Evolutionary conservation across 2,329 filamentous ascomycete genomes (phyloP).

Genomic region (Fusarium sarcochroum): DNA sequence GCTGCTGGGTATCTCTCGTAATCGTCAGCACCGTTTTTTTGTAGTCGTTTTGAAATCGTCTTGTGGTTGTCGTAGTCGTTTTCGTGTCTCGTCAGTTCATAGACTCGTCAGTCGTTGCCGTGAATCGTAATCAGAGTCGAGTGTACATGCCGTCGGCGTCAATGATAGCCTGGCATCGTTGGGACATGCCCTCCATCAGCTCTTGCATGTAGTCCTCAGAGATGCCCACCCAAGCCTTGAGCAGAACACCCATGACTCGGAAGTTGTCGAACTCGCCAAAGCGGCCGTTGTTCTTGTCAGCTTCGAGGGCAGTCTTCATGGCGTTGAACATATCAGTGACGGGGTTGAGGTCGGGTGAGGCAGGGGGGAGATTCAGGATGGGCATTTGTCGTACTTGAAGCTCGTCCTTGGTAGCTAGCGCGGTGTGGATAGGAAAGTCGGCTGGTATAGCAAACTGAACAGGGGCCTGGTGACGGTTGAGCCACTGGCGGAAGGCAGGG

Average conservation of each 20-base stretch:
- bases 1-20: not conserved
- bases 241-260: not conserved
- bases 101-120: not conserved
- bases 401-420: conserved; percentile 6
- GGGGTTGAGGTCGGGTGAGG: conserved; percentile 34
- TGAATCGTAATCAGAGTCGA: conserved; percentile 1
- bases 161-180: conserved; percentile 35
- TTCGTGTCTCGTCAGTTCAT: not conserved
- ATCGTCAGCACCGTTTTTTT: not conserved
- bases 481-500: conserved; percentile 9
- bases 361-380: conserved; percentile 19
- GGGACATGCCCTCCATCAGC: conserved; percentile 25
- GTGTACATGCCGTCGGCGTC: conserved; percentile 34
- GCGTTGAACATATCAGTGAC: conserved; percentile 16
- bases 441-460: conserved; percentile 14
- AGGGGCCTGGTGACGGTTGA: not conserved
- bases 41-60: not conserved
- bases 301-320: conserved; percentile 13
- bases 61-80: not conserved
- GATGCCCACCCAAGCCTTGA: conserved; percentile 18
- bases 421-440: conserved; percentile 2
- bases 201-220: not conserved
- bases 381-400: conserved; percentile 7
- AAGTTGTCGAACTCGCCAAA: conserved; percentile 1
- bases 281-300: conserved; percentile 3